Evolutionary conservation across 768 basidiomycete species (phyloP).

Genomic region (Russula lepida): DNA sequence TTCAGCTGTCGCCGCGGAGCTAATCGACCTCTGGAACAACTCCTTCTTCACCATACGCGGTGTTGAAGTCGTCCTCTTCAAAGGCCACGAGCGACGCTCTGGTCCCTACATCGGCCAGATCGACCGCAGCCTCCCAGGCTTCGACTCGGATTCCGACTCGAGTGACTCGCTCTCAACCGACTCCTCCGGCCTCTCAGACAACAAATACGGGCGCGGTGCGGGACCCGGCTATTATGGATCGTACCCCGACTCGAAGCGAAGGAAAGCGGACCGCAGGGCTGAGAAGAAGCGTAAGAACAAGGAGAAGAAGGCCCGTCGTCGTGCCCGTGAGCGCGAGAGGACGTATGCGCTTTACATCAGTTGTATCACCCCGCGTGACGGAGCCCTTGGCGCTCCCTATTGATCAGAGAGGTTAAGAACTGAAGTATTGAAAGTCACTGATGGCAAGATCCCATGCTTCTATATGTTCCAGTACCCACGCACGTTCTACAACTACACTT

Average conservation of each 20-base stretch:
- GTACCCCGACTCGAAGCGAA: constrained; percentile 42
- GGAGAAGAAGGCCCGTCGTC: constrained; percentile 55
- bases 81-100: constrained; percentile 70
- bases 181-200: constrained; percentile 32
- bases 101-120: constrained; percentile 47
- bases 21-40: constrained; percentile 73
- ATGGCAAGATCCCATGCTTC: background rate
- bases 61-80: constrained; percentile 75
- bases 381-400: constrained; percentile 16
- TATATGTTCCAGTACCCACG: background rate
- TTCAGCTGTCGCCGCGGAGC: constrained; percentile 53
- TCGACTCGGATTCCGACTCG: constrained; percentile 34
- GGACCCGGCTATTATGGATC: constrained; percentile 25
- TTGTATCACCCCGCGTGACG: constrained; percentile 34
- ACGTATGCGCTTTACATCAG: constrained; percentile 56
- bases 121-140: constrained; percentile 48
- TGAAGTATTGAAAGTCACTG: background rate
- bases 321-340: constrained; percentile 51
- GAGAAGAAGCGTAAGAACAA: constrained; percentile 55
- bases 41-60: constrained; percentile 69
- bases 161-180: constrained; percentile 32
- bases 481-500: background rate
- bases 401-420: background rate
- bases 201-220: constrained; percentile 33
- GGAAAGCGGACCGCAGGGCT: constrained; percentile 42